These are phyloP conservation scores for Kluyveromyces marxianus DNA, from an alignment of 1,139 yeast species.

Conservation along the genomic window DNA sequence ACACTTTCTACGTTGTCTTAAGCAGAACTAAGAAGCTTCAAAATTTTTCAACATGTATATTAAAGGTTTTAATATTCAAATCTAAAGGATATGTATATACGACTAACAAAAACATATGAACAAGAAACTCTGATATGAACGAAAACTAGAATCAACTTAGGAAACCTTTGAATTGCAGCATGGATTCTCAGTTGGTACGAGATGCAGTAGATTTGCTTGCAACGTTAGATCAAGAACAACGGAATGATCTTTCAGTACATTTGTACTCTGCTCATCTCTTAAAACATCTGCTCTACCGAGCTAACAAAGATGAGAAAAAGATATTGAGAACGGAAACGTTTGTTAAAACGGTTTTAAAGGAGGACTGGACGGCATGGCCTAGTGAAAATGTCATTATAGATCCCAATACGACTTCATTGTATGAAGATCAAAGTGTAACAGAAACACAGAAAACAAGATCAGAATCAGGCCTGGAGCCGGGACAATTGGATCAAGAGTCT, in stretches of 20 bases:
- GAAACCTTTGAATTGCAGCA: neutral
- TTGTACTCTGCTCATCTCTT: constrained; percentile 27
- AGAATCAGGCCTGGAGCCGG: constrained; percentile 7
- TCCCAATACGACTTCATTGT: constrained; percentile 21
- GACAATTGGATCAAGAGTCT: constrained; percentile 10
- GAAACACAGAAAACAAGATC: neutral
- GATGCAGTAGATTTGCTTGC: constrained; percentile 24
- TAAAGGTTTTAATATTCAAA: too few species aligned
- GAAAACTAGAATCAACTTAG: neutral
- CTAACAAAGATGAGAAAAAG: constrained; percentile 21
- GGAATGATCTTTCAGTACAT: constrained; percentile 27
- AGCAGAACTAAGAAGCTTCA: too few species aligned
- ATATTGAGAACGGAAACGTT: constrained; percentile 21
- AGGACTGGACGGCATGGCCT: constrained; percentile 31
- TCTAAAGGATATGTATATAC: too few species aligned
- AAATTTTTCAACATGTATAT: too few species aligned
- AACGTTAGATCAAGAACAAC: constrained; percentile 24
- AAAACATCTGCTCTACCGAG: constrained; percentile 20
- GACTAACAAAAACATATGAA: too few species aligned
- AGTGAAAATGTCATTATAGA: constrained; percentile 22
- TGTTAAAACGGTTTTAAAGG: constrained; percentile 22
- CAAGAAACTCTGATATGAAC: too few species aligned
- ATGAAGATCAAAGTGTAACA: constrained; percentile 18
- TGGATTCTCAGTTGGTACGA: constrained; percentile 9
- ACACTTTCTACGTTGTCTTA: too few species aligned